Percentiles rank a stretch among this genome's conserved stretches.
These are phyloP conservation scores for Castanea sativa DNA, from an alignment of 306 rosid genomes.

Conservation along the genomic window DNA sequence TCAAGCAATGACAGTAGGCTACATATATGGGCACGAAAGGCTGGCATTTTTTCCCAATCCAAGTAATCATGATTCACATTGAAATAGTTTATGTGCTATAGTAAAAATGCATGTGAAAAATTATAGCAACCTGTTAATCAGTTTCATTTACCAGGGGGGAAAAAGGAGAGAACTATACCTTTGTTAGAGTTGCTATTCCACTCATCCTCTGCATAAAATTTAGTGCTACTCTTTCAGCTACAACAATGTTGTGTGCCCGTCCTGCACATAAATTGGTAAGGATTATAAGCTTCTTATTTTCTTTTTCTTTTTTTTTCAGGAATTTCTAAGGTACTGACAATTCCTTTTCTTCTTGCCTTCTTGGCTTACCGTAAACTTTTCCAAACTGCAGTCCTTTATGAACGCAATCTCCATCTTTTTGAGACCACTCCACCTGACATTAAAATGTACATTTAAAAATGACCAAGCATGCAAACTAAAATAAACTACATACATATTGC, in stretches of 20 bases:
- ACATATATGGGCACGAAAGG: neutral
- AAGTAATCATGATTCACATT: neutral
- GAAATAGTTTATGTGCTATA: neutral
- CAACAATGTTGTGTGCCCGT: constrained; percentile 72
- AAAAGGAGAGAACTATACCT: constrained; percentile 42
- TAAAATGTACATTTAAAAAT: constrained; percentile 19
- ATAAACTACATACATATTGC: constrained; percentile 19
- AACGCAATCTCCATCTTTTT: constrained; percentile 72
- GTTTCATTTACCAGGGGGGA: neutral
- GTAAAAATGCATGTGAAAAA: neutral
- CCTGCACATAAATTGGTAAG: constrained; percentile 47
- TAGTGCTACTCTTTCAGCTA: constrained; percentile 84
- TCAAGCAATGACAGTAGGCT: neutral
- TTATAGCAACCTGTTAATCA: neutral
- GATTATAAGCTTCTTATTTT: constrained; percentile 9
- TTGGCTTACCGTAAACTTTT: constrained; percentile 69
- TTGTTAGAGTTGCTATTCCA: constrained; percentile 89
- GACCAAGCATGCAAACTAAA: constrained; percentile 14
- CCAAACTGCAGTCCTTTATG: constrained; percentile 80
- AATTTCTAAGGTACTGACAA: constrained; percentile 17
- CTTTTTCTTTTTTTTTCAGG: constrained; percentile 8
- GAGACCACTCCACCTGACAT: constrained; percentile 83
- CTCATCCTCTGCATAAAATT: constrained; percentile 99
- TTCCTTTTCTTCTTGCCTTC: neutral
- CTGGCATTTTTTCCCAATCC: neutral